Evolutionary conservation across 345 rosid species (phyloP).

Genomic region (Firmiana major): DNA sequence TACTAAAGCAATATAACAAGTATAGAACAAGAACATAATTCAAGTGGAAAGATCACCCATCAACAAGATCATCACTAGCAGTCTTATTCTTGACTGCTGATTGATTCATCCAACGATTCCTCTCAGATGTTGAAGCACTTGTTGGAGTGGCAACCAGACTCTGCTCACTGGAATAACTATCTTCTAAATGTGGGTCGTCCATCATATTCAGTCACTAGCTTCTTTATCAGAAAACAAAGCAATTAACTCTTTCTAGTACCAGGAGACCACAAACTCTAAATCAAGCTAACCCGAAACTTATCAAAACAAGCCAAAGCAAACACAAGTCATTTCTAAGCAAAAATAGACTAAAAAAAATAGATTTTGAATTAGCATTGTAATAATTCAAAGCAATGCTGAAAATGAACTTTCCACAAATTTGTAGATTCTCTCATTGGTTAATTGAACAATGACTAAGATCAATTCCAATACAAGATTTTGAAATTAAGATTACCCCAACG

Average conservation of each 20-base stretch:
- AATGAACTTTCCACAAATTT: not conserved
- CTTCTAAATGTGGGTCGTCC: not conserved
- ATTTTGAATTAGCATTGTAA: not conserved
- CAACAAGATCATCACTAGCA: conserved; percentile 21
- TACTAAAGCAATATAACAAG: not conserved
- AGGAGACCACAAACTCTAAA: not conserved
- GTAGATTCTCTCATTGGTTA: not conserved
- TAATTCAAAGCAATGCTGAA: not conserved
- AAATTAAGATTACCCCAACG: not conserved
- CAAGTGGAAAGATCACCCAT: not conserved
- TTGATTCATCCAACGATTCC: not conserved
- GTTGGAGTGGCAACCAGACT: conserved; percentile 25
- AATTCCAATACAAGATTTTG: not conserved
- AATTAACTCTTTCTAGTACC: not conserved
- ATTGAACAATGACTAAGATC: not conserved
- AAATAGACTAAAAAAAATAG: not conserved
- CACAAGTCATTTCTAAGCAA: not conserved
- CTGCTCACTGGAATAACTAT: not conserved
- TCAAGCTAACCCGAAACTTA: not conserved
- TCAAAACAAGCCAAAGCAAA: not conserved
- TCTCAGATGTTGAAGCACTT: conserved; percentile 20
- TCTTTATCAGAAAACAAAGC: not conserved
- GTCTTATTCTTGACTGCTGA: conserved; percentile 25
- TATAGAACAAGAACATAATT: not conserved
- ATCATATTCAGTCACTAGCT: conserved; percentile 5